phyloP scores from a whole-genome alignment of 176 grass and related monocot genomes.

The Oropetium thomaeum region DNA sequence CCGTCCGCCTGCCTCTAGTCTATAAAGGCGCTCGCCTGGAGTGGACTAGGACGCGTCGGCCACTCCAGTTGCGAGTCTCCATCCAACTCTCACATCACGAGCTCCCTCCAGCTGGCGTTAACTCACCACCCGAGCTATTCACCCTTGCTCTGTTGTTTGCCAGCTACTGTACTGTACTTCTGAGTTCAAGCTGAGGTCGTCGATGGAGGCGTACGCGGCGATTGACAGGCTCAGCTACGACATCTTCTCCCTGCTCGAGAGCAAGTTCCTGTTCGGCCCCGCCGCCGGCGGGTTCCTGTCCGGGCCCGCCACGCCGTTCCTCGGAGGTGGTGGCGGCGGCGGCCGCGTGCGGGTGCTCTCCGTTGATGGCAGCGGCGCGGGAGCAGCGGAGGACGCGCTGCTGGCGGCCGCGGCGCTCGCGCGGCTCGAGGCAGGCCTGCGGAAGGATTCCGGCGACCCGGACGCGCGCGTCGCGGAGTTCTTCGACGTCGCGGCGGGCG shows the following conservation, averaged over 20 bases:
- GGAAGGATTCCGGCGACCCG: conserved; percentile 25
- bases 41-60: conserved; percentile 4
- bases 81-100: no score
- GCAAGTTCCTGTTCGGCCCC: conserved; percentile 60
- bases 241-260: conserved; percentile 72
- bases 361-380: conserved; percentile 57
- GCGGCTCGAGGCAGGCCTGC: conserved; percentile 54
- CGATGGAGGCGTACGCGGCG: conserved; percentile 23
- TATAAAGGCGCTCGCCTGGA: conserved; percentile 19
- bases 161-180: background rate
- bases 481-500: conserved; percentile 68
- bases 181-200: background rate
- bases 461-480: conserved; percentile 57
- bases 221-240: conserved; percentile 70
- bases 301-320: conserved; percentile 14
- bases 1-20: background rate
- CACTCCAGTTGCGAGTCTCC: background rate
- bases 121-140: background rate
- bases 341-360: conserved; percentile 58
- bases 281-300: conserved; percentile 8
- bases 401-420: conserved; percentile 53
- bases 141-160: background rate
- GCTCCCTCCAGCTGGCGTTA: background rate
- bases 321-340: background rate
- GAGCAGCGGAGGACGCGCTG: conserved; percentile 49